Conservation (phyloP, 305 asterid genomes). For the Solanum hybrid region DNA sequence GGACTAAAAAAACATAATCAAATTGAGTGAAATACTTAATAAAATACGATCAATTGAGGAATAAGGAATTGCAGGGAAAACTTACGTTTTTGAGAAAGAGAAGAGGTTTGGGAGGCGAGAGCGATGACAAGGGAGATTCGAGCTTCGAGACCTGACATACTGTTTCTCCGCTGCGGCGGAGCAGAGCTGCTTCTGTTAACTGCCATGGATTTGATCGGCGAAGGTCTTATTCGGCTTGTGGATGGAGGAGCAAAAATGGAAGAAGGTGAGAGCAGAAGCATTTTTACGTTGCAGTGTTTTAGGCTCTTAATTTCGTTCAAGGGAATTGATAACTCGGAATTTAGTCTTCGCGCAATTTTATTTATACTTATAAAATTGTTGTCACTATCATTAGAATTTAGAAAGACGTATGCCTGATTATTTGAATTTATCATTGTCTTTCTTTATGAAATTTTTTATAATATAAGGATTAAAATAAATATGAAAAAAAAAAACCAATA, state of each 20-base stretch:
- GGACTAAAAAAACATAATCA: background rate
- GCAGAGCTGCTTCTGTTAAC: constrained; percentile 6
- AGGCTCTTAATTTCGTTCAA: no score
- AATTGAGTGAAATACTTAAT: background rate
- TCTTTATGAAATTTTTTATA: background rate
- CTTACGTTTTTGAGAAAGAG: constrained; percentile 67
- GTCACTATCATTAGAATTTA: background rate
- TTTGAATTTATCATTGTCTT: background rate
- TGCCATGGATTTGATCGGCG: constrained; percentile 14
- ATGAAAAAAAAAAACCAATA: background rate
- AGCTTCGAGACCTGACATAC: constrained; percentile 38
- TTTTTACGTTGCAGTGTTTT: background rate
- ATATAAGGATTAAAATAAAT: background rate
- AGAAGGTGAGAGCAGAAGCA: background rate
- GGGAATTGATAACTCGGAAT: background rate
- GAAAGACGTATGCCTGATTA: background rate
- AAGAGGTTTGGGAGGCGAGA: constrained; percentile 56
- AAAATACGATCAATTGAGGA: background rate
- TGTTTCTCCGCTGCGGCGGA: background rate
- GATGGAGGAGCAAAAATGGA: background rate
- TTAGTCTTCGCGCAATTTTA: background rate
- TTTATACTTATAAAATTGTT: no score
- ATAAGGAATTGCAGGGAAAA: background rate
- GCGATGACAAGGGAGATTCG: constrained; percentile 68
- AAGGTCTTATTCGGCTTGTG: background rate